These are phyloP conservation scores for Arabis hirsuta DNA, from an alignment of 345 rosid species.

Conservation along the genomic window DNA sequence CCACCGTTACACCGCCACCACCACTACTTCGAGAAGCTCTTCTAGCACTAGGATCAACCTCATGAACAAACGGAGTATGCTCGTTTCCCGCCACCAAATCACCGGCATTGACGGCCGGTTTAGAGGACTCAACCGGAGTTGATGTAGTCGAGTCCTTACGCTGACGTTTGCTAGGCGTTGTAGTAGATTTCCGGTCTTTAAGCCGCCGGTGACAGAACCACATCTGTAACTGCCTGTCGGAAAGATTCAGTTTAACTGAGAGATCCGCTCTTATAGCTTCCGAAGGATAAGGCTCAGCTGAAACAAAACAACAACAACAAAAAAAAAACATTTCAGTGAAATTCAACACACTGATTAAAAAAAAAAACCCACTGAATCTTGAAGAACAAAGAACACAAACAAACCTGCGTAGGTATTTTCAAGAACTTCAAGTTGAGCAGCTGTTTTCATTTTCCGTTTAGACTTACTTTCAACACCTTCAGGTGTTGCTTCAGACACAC, in stretches of 20 bases:
- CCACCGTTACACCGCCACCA: slow-evolving; percentile 49
- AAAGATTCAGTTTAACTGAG: slow-evolving; percentile 71
- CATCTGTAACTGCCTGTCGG: slow-evolving; percentile 95
- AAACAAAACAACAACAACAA: neutral
- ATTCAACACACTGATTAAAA: neutral
- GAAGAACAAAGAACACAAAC: slow-evolving; percentile 2
- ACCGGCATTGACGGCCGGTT: slow-evolving; percentile 35
- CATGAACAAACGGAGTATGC: slow-evolving; percentile 41
- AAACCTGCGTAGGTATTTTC: slow-evolving; percentile 82
- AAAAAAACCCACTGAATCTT: neutral
- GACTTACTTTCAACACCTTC: slow-evolving; percentile 67
- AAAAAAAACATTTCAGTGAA: neutral
- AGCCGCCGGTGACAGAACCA: slow-evolving; percentile 96
- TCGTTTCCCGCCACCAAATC: slow-evolving; percentile 49
- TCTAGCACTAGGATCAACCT: slow-evolving; percentile 50
- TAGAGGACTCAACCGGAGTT: slow-evolving; percentile 5
- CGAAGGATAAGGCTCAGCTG: slow-evolving; percentile 79
- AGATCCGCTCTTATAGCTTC: slow-evolving; percentile 76
- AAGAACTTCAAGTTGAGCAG: slow-evolving; percentile 84
- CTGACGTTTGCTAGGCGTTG: slow-evolving; percentile 54
- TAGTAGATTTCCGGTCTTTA: slow-evolving; percentile 74
- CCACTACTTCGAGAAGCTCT: slow-evolving; percentile 48
- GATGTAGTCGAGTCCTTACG: slow-evolving; percentile 50
- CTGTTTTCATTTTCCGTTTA: slow-evolving; percentile 92
- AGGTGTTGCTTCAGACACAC: slow-evolving; percentile 52